Evolutionary conservation across 2,329 filamentous ascomycete genomes (phyloP), one percentile per base, ranked within the genome.

Genomic region (Neofusicoccum ribis): DNA sequence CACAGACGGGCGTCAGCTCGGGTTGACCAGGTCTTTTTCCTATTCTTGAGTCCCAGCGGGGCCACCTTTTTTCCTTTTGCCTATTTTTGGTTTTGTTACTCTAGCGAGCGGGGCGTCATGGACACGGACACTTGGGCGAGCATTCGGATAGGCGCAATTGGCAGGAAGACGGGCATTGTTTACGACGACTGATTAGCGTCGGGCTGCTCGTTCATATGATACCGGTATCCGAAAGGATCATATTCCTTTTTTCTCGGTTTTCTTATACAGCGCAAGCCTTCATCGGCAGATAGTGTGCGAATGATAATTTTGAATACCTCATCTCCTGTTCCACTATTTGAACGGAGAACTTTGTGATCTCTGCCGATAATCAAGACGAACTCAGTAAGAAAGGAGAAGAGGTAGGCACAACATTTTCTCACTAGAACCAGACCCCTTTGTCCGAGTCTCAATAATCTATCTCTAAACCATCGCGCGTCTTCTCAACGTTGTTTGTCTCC

Each of bases 201-300:
- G 27, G 44, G 5, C 43, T 46, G 7, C 8, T 15, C 36, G 27
- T 36, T 47, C 34, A 34, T 59, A 46, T 60, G 56, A 60, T 60
- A 60, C 56, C 56, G 56, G 43, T 36, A 47, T 60, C 56, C 56
- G 56, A 60, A 36, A 60, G 56, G 56, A 47, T 60, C 44, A 31
- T n/a, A 46, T 44, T 60, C 31, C 31, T 60, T 60, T n/a, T 59
- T 60, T 36, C 17, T 37, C 27, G 27, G 41, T 47, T 47, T 12
- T 20, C 9, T 37, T 23, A 34, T 7, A 60, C 31, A 60, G 17
- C 27, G 56, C 56, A 47, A 47, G 56, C 14, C 43, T 36, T 15
- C 5, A 37, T 2, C 27, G 56, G 56, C 43, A 37, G n/a, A n/a
- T 59, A 47, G 56, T 47, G 27, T 47, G 56, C 44, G 31, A 59